Evolutionary conservation across 345 rosid species (phyloP).

Genomic region (Barbarea vulgaris): DNA sequence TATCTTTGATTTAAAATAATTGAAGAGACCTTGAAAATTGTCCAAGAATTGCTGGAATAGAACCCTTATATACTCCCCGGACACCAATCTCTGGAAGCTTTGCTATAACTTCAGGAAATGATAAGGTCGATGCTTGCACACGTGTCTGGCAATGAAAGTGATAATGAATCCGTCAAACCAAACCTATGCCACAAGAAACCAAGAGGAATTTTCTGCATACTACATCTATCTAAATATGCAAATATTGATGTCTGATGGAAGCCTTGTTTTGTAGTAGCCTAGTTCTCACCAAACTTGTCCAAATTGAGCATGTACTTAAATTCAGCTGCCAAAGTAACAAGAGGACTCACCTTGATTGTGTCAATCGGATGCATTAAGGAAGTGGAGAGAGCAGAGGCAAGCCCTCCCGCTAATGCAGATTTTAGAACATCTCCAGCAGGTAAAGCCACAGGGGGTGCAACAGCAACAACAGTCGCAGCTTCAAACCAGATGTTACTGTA

Average conservation of each 20-base stretch:
- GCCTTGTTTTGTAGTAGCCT: not conserved
- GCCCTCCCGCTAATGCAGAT: constrained; percentile 98
- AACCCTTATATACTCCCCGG: constrained; percentile 85
- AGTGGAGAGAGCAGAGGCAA: constrained; percentile 90
- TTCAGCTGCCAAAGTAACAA: constrained; percentile 17
- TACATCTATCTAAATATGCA: constrained; percentile 2
- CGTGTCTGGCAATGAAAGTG: constrained; percentile 63
- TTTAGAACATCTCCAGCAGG: constrained; percentile 89
- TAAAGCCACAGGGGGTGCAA: constrained; percentile 84
- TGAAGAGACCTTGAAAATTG: constrained; percentile 86
- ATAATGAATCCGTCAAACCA: constrained; percentile 26
- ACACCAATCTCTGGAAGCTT: constrained; percentile 92
- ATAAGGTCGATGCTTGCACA: constrained; percentile 89
- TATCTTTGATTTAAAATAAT: constrained; percentile 2
- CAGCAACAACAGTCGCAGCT: constrained; percentile 97
- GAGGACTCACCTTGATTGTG: constrained; percentile 69
- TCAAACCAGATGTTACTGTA: constrained; percentile 93
- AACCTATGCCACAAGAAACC: constrained; percentile 9
- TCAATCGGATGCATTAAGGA: constrained; percentile 88
- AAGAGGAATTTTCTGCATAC: not conserved
- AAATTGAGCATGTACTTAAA: not conserved
- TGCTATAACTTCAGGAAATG: constrained; percentile 82
- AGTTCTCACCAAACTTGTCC: constrained; percentile 8
- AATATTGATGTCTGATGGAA: not conserved
- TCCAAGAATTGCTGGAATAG: constrained; percentile 94